phyloP scores from a whole-genome alignment of 83 land plant genomes.

The Isoetes engelmannii region DNA sequence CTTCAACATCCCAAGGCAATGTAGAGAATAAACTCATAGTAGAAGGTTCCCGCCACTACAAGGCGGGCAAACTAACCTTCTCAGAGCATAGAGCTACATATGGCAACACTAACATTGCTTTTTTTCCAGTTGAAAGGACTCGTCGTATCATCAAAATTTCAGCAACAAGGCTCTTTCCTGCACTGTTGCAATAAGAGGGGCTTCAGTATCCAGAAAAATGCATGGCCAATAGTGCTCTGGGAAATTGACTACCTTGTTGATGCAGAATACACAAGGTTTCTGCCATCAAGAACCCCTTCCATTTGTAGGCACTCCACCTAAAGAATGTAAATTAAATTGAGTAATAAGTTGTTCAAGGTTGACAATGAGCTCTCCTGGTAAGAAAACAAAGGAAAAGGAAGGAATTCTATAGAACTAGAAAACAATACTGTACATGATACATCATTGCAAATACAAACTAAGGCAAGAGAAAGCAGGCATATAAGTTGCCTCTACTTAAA shows the following conservation, averaged over 20 bases:
- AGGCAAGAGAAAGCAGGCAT: too few relatives aligned
- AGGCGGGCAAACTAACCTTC: constrained; percentile 44
- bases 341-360: too few relatives aligned
- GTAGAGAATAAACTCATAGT: not conserved
- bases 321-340: not conserved
- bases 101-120: constrained; percentile 89
- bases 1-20: not conserved
- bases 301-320: constrained; percentile 32
- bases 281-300: constrained; percentile 36
- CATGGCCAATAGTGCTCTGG: not conserved
- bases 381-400: too few relatives aligned
- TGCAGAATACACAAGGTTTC: constrained; percentile 35
- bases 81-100: constrained; percentile 96
- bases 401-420: too few relatives aligned
- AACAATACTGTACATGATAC: too few relatives aligned
- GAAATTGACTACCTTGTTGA: constrained; percentile 29
- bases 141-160: constrained; percentile 83
- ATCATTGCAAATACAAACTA: too few relatives aligned
- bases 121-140: constrained; percentile 68
- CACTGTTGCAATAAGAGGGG: constrained; percentile 43
- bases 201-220: not conserved
- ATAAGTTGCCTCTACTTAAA: too few relatives aligned
- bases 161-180: constrained; percentile 98
- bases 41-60: not conserved
- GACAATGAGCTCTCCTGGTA: too few relatives aligned